Base-by-base conservation (phyloP, 2,329 filamentous ascomycete genomes). In the Scedosporium apiospermum region DNA sequence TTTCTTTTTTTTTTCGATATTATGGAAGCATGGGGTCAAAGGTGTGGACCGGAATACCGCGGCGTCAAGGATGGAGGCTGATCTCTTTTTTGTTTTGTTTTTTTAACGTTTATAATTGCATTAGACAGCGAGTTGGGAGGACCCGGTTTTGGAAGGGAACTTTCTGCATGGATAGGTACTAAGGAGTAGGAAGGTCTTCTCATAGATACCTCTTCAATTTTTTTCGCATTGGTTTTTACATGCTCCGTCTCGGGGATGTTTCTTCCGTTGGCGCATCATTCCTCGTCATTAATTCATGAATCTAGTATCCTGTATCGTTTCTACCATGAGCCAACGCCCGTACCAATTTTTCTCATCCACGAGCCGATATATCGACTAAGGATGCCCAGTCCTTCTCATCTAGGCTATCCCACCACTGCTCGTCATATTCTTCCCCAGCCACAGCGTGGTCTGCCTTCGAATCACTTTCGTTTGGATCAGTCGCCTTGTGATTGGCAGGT, bases 371-470 rank as follows among this genome's bases (percentile, higher is more conserved):
- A 12, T 27, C 12, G 12, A 58, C 5, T 23, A 41, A 6, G 3
- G 46, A 16, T 14, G 7, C 49, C 49, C 30, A 26, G 34, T 55
- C 60, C 3, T 30, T 18, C 7, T 61, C 44, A 12, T 61, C 60
- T 3, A 57, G 18, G 10, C 55, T 49, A 18, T 57, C 60, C 60
- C 60, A 61, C 60, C 60, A 61, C 49, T 57, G 18, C 4, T 61
- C 60, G 9, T 61, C 60, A 6, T 61, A 51, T 23, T 18, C 57
- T 58, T n/a, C n/a, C 10, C n/a, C n/a, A 4, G n/a, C 57, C 5
- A 9, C 10, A 6, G 34, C 34, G 10, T 38, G 34, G 4, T 14
- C 10, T 14, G 34, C 10, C 34, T 38, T 38, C 34, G 34, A 10
- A 38, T 12, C 5, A 38, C 34, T 38, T 38, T 38, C 34, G 34